Base-by-base conservation (phyloP, 768 basidiomycete species). In the Sarcomyxa edulis region DNA sequence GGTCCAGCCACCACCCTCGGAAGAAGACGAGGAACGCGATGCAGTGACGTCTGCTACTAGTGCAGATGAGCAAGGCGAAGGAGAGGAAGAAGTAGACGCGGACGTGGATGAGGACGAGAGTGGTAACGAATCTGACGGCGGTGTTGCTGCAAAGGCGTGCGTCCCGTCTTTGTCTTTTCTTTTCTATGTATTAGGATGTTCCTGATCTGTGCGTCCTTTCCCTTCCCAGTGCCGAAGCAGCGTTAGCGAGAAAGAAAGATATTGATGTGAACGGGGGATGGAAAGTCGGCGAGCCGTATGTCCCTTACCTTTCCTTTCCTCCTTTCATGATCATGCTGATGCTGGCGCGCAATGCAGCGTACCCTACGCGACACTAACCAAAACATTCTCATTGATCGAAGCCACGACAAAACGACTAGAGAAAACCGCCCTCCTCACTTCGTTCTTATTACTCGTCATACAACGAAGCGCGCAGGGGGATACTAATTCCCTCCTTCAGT, bases 361-460 rank as follows among this genome's bases (percentile, higher is more conserved):
- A 8, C 96, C 96, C 0, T 99, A 99, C 55, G 85, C 90, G 12
- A 90, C 96, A 5, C 73, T 99, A 24, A 80, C 92, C 7, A 84
- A 90, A 48, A 78, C 85, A 0, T 98, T 98, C 56, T 72, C 81
- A 12, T 63, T 86, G 21, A 98, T 99, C 45, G 94, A 96, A 59
- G 78, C 79, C 4, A 99, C 96, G 7, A 97, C 93, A 1, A 98
- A 97, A 53, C 85, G 96, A 14, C 62, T 96, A 32, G 93, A 96
- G 59, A 99, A 98, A 59, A 88, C 78, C 3, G 76, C 89, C 1
- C 69, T 92, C 44, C 74, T 99, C 7, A 98, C 93, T 0, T 71
- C 84, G 0, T 93, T 98, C 58, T 68, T 99, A 29, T 63, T 93
- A 5, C 79, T 95, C 8, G 90, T 98, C 21, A 93, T 97, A 39